Percentiles rank a stretch among this genome's conserved stretches.
Conservation (phyloP, 805 yeast species). For the Ogataea sp. region DNA sequence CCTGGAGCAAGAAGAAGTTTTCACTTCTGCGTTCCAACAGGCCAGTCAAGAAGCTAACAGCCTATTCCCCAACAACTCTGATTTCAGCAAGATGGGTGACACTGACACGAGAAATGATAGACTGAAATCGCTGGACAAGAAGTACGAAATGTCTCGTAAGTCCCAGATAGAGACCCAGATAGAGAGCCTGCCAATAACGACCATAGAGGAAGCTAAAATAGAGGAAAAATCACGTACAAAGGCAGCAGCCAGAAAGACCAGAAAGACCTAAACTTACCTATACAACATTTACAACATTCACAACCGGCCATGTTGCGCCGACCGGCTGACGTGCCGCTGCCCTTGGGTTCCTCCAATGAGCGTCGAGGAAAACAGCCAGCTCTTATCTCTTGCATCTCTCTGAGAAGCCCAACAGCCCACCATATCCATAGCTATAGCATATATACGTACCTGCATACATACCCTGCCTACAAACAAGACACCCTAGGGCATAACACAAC, state of each 20-base stretch:
- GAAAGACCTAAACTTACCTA: not conserved
- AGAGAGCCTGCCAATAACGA: too few species aligned
- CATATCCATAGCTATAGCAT: too few species aligned
- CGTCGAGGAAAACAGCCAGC: not conserved
- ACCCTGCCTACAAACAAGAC: too few species aligned
- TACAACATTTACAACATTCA: too few species aligned
- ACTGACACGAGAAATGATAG: not conserved
- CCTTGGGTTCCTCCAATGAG: too few species aligned
- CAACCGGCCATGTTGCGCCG: too few species aligned
- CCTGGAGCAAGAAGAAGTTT: not conserved
- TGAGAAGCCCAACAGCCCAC: not conserved
- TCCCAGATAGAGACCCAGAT: not conserved
- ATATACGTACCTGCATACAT: too few species aligned
- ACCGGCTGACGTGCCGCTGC: too few species aligned
- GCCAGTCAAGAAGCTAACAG: not conserved
- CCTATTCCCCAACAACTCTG: not conserved
- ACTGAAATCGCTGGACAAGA: not conserved
- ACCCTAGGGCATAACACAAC: too few species aligned
- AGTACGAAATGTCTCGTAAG: not conserved
- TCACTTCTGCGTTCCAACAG: not conserved
- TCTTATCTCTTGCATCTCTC: too few species aligned
- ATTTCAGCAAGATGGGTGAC: not conserved
- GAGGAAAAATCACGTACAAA: too few species aligned
- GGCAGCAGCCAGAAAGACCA: not conserved
- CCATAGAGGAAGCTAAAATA: too few species aligned